Base-by-base conservation (phyloP, 768 basidiomycete species). In the Rhodotorula diobovata region DNA sequence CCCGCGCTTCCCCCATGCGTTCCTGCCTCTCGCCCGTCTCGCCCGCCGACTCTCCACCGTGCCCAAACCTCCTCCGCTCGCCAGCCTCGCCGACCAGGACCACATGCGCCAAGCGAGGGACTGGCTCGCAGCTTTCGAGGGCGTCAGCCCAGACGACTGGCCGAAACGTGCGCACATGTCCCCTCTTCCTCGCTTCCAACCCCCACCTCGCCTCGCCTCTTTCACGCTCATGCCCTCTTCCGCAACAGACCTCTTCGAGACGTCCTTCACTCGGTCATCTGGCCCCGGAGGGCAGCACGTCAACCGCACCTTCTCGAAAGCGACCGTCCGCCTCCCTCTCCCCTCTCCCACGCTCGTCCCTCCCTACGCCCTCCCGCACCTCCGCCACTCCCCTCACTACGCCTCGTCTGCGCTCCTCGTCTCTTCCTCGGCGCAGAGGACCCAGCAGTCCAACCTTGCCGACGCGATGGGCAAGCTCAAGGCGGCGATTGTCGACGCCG, bases 211-310 rank as follows among this genome's bases (percentile, higher is more conserved):
- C 23, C 41, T 15, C 41, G 11, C 12, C 41, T 12, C 6, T 2
- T 25, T 32, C 18, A 48, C 18, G 25, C 45, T 21, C 5, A 58
- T 53, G 11, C 28, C 28, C 43, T 12, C 23, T 48, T 35, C 0
- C 34, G 25, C 15, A 18, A 5, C 69, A 73, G 72, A 71, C 23
- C 45, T 62, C 30, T 35, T 53, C 55, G 68, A 72, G 34, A 58
- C 71, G 2, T 64, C 73, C 11, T 76, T 70, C 63, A 43, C 73
- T 0, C 70, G 72, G 21, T 76, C 76, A 0, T 72, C 71, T 10
- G 76, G 76, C 15, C 73, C 76, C 39, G 76, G 76, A 0, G 76
- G 76, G 1, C 76, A 77, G 39, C 74, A 77, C 65, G 76, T 77
- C 41, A 77, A 77, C 71, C 74, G 74, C 23, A 66, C 74, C 54